Base-by-base conservation (phyloP, 345 rosid species). In the Pistacia integerrima region DNA sequence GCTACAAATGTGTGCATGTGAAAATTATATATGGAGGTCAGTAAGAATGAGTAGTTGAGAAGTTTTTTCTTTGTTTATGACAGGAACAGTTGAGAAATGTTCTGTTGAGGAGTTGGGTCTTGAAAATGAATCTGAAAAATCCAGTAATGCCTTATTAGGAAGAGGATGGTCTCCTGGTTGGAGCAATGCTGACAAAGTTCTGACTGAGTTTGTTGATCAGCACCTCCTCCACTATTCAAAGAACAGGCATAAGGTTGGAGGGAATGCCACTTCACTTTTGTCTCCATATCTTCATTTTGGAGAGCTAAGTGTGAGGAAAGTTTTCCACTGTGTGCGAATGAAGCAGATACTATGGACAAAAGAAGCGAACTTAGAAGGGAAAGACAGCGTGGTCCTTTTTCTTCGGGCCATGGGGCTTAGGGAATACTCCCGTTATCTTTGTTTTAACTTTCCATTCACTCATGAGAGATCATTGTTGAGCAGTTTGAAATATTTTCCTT, bases 121-220 rank as follows among this genome's bases (percentile, higher is more conserved):
- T 12, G 99, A 95, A 84, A 72, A 93, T 58, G 97, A 93, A 76
- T 80, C 92, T 1, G 99, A 93, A 51, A 95, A 90, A 73, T 79
- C 97, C 22, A 93, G 97, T 84, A 95, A 93, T 67, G 96, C 93
- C 11, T 83, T 95, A 78, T 74, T 95, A 79, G 92, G 96, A 69
- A 89, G 96, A 82, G 97, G 84, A 55, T 95, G 99, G 99, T 88
- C 93, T 11, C 98, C 99, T 1, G 99, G 99, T 20, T 93, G 99
- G 98, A 78, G 85, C 84, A 88, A 89, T n/a, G 99, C 96, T 62
- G 91, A 90, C 67, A 90, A 89, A 85, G 78, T 79, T 73, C 82
- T 93, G 68, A 82, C 74, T 6, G 97, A 90, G 78, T 93, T 90
- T 83, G 76, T 86, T 36, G 97, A 95, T 75, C 82, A 82, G 11